Evolutionary conservation across 2,329 filamentous ascomycete species (phyloP), one percentile per base, ranked within the genome.

Genomic region (Sarocladium strictum): DNA sequence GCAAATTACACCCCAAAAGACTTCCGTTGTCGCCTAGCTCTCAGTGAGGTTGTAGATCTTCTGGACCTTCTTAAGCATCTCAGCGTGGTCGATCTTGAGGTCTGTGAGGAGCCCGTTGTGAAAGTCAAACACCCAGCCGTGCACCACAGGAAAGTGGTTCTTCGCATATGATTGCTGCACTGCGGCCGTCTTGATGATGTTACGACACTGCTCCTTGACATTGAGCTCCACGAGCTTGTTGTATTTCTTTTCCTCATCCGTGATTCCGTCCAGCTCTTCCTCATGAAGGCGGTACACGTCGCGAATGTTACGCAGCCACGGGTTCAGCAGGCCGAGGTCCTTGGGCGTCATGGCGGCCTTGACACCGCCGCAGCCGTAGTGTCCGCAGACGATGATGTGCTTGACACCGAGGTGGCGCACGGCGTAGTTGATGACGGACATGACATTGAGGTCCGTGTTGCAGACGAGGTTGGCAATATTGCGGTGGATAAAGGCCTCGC

Each of bases 401-500:
- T 90, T 90, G 67, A 90, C 86, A 67, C 88, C 79, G 38, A 96
- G 79, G 69, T 93, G 84, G 63, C 80, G 77, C 59, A 96, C 90
- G 59, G 90, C 89, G 68, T 91, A 97, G 67, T 94, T 85, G 71
- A 96, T 89, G 63, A 96, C 90, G 67, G 82, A 82, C 68, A 89
- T 85, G 51, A 85, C 84, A 70, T 85, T 91, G 65, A 95, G 80
- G 67, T 97, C 92, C 59, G 84, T 86, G 66, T 85, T 83, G 72
- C 84, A 84, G 55, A 96, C 80, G 60, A 95, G 79, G 76, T 96
- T 96, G 73, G 90, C 91, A 70, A 96, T 96, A 67, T 97, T 96
- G 72, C 92, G 89, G 78, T 96, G 90, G 61, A 95, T 87, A 70
- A 96, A 97, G 64, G 93, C 87, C 72, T 96, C 90, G 62, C 91